A percentile compares a stretch with the other conserved stretches of the same genome.
Conservation (phyloP, 2,329 filamentous ascomycete species). For the Purpureocillium takamizusanense region DNA sequence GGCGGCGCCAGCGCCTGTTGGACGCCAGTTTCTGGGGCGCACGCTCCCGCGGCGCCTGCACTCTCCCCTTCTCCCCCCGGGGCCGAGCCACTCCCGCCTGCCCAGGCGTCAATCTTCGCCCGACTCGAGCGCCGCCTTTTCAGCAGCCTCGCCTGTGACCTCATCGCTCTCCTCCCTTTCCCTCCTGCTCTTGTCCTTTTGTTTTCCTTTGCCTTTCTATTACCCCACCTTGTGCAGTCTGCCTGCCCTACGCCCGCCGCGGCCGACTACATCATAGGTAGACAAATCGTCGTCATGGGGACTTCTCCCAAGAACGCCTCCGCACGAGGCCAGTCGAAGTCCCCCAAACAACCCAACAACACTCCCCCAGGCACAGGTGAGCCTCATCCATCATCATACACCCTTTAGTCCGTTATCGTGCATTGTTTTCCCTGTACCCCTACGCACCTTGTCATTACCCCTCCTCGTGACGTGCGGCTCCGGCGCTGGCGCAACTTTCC, state of each 20-base stretch:
- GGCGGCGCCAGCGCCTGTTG: too few species aligned
- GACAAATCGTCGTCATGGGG: slow-evolving; percentile 39
- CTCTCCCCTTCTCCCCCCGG: neutral
- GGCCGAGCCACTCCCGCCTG: slow-evolving; percentile 6
- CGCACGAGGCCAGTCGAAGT: slow-evolving; percentile 35
- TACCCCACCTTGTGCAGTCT: slow-evolving; percentile 18
- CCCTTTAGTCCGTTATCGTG: slow-evolving; percentile 9
- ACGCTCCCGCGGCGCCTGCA: too few species aligned
- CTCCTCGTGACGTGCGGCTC: too few species aligned
- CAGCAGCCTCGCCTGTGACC: slow-evolving; percentile 25
- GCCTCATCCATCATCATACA: slow-evolving; percentile 15
- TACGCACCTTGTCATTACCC: slow-evolving; percentile 2
- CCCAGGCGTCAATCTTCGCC: slow-evolving; percentile 7
- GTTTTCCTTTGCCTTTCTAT: slow-evolving; percentile 16
- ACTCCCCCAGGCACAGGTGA: slow-evolving; percentile 35
- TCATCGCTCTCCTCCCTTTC: slow-evolving; percentile 26
- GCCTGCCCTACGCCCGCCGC: slow-evolving; percentile 16
- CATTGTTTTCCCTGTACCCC: slow-evolving; percentile 7
- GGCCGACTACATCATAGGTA: slow-evolving; percentile 34
- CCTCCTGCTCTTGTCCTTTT: slow-evolving; percentile 9
- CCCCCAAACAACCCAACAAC: slow-evolving; percentile 35
- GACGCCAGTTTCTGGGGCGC: too few species aligned
- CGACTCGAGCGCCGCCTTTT: slow-evolving; percentile 3
- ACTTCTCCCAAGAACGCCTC: slow-evolving; percentile 31
- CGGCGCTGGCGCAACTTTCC: too few species aligned